These are phyloP conservation scores for Cryptococcus deneoformans DNA, from an alignment of 1,284 basidiomycete genomes.

Conservation along the genomic window DNA sequence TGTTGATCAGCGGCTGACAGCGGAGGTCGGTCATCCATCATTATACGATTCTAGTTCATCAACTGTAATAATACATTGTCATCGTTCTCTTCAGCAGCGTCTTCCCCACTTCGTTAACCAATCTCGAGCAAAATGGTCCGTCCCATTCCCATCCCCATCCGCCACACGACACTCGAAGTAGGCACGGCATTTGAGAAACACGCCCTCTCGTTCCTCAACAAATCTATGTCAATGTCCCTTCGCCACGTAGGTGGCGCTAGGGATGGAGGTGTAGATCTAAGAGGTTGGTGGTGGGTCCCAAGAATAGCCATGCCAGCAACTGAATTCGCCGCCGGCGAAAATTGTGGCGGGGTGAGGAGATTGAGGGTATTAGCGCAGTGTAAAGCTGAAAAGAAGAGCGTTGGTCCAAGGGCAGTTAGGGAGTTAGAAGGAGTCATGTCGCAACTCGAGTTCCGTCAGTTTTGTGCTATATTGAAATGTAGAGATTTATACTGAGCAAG, in stretches of 20 bases:
- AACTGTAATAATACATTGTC: no score
- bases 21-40: no score
- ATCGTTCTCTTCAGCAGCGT: no score
- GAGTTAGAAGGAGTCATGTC: constrained; percentile 81
- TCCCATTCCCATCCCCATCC: background rate
- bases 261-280: constrained; percentile 84
- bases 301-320: background rate
- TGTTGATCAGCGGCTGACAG: no score
- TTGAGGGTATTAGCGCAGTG: constrained; percentile 82
- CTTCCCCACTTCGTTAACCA: no score
- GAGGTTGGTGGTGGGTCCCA: constrained; percentile 90
- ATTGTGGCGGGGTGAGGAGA: constrained; percentile 36
- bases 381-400: constrained; percentile 79
- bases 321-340: background rate
- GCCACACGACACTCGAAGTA: constrained; percentile 54
- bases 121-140: no score
- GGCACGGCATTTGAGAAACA: constrained; percentile 75
- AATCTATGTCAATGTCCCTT: constrained; percentile 73
- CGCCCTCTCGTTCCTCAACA: constrained; percentile 60
- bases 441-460: constrained; percentile 12
- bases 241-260: constrained; percentile 67
- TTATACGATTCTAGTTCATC: no score
- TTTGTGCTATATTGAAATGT: no score
- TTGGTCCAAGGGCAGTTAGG: constrained; percentile 73
- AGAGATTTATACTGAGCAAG: background rate